Evolutionary conservation across 805 yeast genomes (phyloP).

Genomic region (Nakazawaea ambrosiae): DNA sequence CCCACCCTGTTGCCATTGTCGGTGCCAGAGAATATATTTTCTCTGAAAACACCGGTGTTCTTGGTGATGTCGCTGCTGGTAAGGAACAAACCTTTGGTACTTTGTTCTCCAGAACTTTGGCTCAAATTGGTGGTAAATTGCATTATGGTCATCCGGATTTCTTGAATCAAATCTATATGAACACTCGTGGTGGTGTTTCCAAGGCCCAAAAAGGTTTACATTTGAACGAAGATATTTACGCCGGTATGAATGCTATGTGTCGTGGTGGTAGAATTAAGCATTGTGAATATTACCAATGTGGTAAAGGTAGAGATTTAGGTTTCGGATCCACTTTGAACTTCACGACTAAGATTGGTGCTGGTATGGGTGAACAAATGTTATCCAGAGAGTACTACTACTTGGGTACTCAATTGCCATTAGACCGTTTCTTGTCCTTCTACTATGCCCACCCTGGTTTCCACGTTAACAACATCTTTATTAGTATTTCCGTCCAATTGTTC

Average conservation of each 20-base stretch:
- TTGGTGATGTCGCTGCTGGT: conserved; percentile 89
- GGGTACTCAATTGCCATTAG: conserved; percentile 75
- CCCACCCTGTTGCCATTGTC: conserved; percentile 73
- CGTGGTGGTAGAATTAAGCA: conserved; percentile 88
- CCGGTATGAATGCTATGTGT: conserved; percentile 77
- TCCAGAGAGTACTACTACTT: conserved; percentile 78
- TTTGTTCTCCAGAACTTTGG: conserved; percentile 72
- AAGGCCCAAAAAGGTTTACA: conserved; percentile 84
- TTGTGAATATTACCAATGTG: conserved; percentile 85
- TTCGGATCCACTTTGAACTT: conserved; percentile 81
- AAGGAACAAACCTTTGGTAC: conserved; percentile 89
- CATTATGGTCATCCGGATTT: conserved; percentile 91
- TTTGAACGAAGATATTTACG: conserved; percentile 82
- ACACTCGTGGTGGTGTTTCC: conserved; percentile 83
- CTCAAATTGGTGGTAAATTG: conserved; percentile 79
- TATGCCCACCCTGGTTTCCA: conserved; percentile 88
- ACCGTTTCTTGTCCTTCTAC: conserved; percentile 75
- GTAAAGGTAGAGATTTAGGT: conserved; percentile 86
- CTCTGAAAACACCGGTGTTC: conserved; percentile 78
- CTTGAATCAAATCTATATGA: conserved; percentile 67
- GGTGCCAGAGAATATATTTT: conserved; percentile 86
- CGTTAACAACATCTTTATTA: conserved; percentile 72
- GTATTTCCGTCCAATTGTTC: conserved; percentile 66
- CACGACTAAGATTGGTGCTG: conserved; percentile 86
- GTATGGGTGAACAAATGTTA: conserved; percentile 88